These are phyloP conservation scores for Dillenia turbinata DNA, from an alignment of 164 flowering plant species.

Conservation along the genomic window DNA sequence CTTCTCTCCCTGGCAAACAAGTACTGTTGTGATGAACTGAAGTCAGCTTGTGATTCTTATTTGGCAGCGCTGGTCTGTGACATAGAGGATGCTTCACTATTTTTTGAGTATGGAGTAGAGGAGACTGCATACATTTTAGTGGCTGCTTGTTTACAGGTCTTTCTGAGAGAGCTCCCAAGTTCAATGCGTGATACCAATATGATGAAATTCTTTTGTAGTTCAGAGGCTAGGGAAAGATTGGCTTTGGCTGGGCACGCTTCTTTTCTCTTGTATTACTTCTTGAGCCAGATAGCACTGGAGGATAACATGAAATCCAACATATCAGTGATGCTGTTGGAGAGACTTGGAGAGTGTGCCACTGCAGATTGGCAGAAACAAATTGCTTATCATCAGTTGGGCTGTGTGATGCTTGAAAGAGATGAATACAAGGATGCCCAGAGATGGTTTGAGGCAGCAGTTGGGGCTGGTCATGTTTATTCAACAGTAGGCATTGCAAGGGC, in stretches of 20 bases:
- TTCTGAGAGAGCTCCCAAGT: conserved; percentile 66
- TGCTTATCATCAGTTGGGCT: conserved; percentile 68
- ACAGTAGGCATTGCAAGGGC: conserved; percentile 70
- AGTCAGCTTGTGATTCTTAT: conserved; percentile 57
- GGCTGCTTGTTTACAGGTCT: conserved; percentile 72
- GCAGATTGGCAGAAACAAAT: conserved; percentile 65
- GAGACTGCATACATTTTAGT: conserved; percentile 61
- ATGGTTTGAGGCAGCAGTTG: conserved; percentile 59
- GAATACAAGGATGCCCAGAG: conserved; percentile 60
- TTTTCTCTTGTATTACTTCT: conserved; percentile 63
- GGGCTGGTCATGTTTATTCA: conserved; percentile 73
- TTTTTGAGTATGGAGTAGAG: conserved; percentile 73
- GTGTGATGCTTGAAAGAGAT: conserved; percentile 65
- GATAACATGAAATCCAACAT: conserved; percentile 49
- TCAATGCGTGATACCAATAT: conserved; percentile 41
- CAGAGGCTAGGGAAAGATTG: conserved; percentile 46
- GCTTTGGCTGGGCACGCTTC: conserved; percentile 54
- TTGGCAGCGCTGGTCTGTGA: conserved; percentile 48
- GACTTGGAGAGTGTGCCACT: conserved; percentile 57
- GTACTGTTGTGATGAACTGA: conserved; percentile 80
- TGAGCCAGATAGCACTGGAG: conserved; percentile 75
- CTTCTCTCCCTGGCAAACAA: conserved; percentile 60
- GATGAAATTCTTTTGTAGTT: conserved; percentile 45
- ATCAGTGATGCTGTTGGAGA: conserved; percentile 58
- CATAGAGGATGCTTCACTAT: conserved; percentile 51